Percentiles rank a stretch among this genome's conserved stretches.
These are phyloP conservation scores for Salix brachista DNA, from an alignment of 345 rosid species.

Conservation along the genomic window DNA sequence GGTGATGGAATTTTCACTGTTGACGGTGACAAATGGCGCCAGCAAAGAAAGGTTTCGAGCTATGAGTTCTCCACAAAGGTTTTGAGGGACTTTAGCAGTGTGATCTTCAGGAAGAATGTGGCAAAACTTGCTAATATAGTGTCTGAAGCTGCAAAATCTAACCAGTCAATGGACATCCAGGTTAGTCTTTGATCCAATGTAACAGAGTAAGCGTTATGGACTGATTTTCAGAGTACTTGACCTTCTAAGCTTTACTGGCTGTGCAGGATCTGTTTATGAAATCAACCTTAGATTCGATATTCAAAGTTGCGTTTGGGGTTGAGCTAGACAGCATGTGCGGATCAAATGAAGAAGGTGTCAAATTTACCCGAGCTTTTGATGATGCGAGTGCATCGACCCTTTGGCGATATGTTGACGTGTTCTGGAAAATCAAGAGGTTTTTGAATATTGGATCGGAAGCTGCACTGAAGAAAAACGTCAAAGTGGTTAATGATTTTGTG, in stretches of 20 bases:
- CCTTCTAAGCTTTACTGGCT: background rate
- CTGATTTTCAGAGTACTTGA: no score
- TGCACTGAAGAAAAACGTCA: slow-evolving; percentile 34
- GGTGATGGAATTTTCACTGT: slow-evolving; percentile 44
- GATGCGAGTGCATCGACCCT: slow-evolving; percentile 28
- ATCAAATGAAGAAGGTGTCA: slow-evolving; percentile 14
- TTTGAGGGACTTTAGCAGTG: slow-evolving; percentile 34
- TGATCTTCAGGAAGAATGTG: slow-evolving; percentile 31
- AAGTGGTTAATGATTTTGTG: slow-evolving; percentile 29
- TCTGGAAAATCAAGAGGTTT: slow-evolving; percentile 36
- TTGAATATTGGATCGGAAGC: slow-evolving; percentile 41
- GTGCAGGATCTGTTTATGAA: slow-evolving; percentile 40
- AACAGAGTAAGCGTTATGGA: no score
- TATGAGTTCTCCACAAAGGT: slow-evolving; percentile 41
- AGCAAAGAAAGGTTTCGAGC: slow-evolving; percentile 42
- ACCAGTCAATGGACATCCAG: slow-evolving; percentile 31
- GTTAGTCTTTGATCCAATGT: slow-evolving; percentile 2
- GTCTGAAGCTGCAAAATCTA: slow-evolving; percentile 25
- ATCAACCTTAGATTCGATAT: slow-evolving; percentile 37
- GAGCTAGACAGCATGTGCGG: slow-evolving; percentile 34
- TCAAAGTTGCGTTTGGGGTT: slow-evolving; percentile 41
- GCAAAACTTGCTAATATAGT: slow-evolving; percentile 30
- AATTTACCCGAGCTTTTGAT: slow-evolving; percentile 38
- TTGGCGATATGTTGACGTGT: slow-evolving; percentile 32
- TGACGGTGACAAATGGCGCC: slow-evolving; percentile 44